Percentiles rank a stretch among this genome's conserved stretches.
phyloP scores from a whole-genome alignment of 768 basidiomycete genomes.

The Trametes cinnabarina region DNA sequence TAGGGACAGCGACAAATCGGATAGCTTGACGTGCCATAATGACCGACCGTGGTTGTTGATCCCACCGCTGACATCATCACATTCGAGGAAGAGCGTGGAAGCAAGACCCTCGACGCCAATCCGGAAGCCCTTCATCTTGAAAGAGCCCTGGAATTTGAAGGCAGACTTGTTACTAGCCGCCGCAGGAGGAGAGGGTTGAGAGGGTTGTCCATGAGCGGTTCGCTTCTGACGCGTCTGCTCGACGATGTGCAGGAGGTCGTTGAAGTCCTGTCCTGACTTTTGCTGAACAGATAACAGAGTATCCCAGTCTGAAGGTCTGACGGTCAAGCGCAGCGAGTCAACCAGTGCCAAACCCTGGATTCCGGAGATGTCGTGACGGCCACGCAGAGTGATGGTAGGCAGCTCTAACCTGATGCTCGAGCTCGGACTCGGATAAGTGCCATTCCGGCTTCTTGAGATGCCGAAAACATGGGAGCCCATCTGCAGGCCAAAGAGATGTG shows the following conservation, averaged over 20 bases:
- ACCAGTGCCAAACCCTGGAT: conserved; percentile 59
- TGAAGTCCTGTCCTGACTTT: conserved; percentile 87
- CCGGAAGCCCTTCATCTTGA: conserved; percentile 78
- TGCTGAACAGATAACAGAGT: conserved; percentile 80
- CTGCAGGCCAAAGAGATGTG: conserved; percentile 61
- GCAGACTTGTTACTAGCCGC: conserved; percentile 17
- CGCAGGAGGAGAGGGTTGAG: background rate
- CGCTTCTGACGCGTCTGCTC: conserved; percentile 51
- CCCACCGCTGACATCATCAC: conserved; percentile 67
- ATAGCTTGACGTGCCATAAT: conserved; percentile 67
- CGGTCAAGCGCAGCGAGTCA: conserved; percentile 66
- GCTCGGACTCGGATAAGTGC: conserved; percentile 34
- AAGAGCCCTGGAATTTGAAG: conserved; percentile 45
- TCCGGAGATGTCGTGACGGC: conserved; percentile 47
- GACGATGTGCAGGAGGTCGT: conserved; percentile 69
- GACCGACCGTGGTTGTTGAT: conserved; percentile 46
- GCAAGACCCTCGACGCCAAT: conserved; percentile 73
- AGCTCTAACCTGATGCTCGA: conserved; percentile 62
- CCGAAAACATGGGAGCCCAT: conserved; percentile 58
- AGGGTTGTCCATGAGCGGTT: background rate
- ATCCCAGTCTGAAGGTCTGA: conserved; percentile 84
- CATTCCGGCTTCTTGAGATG: conserved; percentile 42
- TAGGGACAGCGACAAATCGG: conserved; percentile 81
- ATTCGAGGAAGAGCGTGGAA: conserved; percentile 73
- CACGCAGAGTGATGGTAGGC: conserved; percentile 64